Conservation (phyloP, 2,329 filamentous ascomycete genomes). For the Calonectria pseudoreteaudii region DNA sequence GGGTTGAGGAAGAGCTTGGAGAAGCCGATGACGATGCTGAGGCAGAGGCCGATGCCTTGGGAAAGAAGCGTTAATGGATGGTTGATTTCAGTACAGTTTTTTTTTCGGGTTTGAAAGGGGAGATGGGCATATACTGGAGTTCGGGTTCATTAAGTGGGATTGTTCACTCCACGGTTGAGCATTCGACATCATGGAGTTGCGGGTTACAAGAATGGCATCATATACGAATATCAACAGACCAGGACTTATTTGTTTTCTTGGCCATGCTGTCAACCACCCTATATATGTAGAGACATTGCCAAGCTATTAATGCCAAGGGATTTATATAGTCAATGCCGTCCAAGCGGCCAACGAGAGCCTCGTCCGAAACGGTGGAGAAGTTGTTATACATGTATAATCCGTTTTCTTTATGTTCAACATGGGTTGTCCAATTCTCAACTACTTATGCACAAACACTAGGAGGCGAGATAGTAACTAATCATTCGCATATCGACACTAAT, state of each 20-base stretch:
- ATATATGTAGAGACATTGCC: not conserved
- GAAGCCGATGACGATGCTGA: conserved; percentile 64
- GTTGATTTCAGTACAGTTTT: not conserved
- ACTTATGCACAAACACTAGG: not conserved
- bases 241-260: too few species aligned
- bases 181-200: not conserved
- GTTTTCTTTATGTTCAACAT: not conserved
- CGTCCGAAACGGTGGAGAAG: conserved; percentile 21
- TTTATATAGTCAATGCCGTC: not conserved
- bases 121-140: not conserved
- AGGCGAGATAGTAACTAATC: not conserved
- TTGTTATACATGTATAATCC: not conserved
- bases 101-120: conserved; percentile 16
- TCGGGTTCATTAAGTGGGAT: not conserved
- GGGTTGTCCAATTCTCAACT: not conserved
- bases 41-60: conserved; percentile 54
- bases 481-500: not conserved
- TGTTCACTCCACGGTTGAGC: not conserved
- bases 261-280: not conserved
- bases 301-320: not conserved
- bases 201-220: not conserved
- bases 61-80: conserved; percentile 50
- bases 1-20: conserved; percentile 63
- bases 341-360: conserved; percentile 10
- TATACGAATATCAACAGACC: not conserved